Percentiles rank a stretch among this genome's conserved stretches.
These are phyloP conservation scores for Glebionis coronaria DNA, from an alignment of 129 eudicot genomes.

Conservation along the genomic window DNA sequence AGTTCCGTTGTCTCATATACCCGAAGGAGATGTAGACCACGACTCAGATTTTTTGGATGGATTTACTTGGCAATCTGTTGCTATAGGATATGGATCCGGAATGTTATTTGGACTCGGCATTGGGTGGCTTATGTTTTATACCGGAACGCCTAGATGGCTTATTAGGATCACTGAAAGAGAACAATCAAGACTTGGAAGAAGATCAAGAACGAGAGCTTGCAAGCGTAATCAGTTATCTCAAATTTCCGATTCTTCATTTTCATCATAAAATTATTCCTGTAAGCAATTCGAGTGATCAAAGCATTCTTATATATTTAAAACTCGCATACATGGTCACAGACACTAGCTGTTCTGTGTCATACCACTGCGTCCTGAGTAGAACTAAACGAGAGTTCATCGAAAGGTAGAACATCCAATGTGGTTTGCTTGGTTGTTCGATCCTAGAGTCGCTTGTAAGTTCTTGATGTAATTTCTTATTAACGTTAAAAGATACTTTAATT, in stretches of 20 bases:
- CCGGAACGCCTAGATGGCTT: constrained; percentile 33
- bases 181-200: neutral
- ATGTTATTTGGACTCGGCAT: constrained; percentile 24
- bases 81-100: constrained; percentile 40
- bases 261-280: too few relatives aligned
- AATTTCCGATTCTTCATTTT: constrained; percentile 5
- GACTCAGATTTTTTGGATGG: constrained; percentile 24
- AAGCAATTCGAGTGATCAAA: too few relatives aligned
- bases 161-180: constrained; percentile 33
- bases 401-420: too few relatives aligned
- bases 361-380: too few relatives aligned
- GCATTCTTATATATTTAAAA: too few relatives aligned
- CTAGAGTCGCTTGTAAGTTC: too few relatives aligned
- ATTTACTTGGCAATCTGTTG: constrained; percentile 36
- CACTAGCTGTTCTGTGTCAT: too few relatives aligned
- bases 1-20: neutral
- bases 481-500: too few relatives aligned
- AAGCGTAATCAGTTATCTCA: constrained; percentile 1
- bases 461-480: too few relatives aligned
- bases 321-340: too few relatives aligned
- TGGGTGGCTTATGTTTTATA: constrained; percentile 27
- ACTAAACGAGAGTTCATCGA: too few relatives aligned
- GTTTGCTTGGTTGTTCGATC: too few relatives aligned
- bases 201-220: constrained; percentile 6
- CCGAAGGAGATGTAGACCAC: constrained; percentile 20